Evolutionary conservation across 805 yeast species (phyloP).

Genomic region (Wickerhamomyces ciferrii): DNA sequence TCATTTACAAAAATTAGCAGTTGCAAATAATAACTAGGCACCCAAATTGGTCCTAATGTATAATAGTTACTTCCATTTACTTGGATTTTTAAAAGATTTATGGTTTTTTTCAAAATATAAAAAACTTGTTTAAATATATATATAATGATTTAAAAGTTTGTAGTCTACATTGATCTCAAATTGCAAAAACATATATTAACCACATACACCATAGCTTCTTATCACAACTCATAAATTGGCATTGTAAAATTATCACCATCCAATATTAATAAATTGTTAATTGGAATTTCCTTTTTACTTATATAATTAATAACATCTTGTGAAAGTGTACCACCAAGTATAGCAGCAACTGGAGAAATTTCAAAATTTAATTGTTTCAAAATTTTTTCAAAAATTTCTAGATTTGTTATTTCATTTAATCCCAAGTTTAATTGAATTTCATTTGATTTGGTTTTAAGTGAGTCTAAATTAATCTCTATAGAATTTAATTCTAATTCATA

Average conservation of each 20-base stretch:
- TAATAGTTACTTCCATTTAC: no score
- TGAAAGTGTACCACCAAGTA: conserved; percentile 83
- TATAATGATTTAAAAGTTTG: background rate
- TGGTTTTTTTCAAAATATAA: background rate
- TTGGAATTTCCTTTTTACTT: conserved; percentile 71
- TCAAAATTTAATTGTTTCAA: conserved; percentile 52
- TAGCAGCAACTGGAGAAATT: conserved; percentile 78
- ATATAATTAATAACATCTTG: conserved; percentile 86
- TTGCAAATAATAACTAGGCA: conserved; percentile 39
- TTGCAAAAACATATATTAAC: no score
- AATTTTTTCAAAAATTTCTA: conserved; percentile 36
- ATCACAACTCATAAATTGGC: conserved; percentile 62
- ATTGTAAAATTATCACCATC: conserved; percentile 70
- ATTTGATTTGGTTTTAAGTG: conserved; percentile 25
- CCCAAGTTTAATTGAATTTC: conserved; percentile 32
- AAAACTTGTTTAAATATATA: background rate
- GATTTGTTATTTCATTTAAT: conserved; percentile 34
- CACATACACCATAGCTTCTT: background rate
- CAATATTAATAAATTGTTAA: conserved; percentile 73
- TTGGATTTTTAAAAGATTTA: no score
- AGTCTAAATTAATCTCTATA: conserved; percentile 16
- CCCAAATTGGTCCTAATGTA: no score
- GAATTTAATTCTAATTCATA: conserved; percentile 35
- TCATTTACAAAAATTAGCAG: conserved; percentile 89
- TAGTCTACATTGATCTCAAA: no score